Evolutionary conservation across 225 moss, liverwort and hornwort genomes (phyloP), one percentile per base, ranked within the genome.

Genomic region (Pseudisothecium myosuroides): DNA sequence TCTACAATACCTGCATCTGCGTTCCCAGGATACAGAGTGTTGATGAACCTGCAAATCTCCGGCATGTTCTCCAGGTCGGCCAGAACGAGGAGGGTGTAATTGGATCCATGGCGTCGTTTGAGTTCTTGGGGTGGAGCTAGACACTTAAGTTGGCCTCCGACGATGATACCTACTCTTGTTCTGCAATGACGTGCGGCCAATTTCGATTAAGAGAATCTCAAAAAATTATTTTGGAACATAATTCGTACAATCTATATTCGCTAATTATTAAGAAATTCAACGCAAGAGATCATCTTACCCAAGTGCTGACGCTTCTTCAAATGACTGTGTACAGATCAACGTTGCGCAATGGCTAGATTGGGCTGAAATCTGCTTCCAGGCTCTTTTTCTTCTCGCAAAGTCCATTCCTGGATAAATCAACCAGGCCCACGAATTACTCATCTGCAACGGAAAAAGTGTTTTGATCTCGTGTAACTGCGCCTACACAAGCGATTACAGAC

Each of bases 301-400:
- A 73, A 97, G 94, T 52, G 94, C 95, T 91, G 95, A 95, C 75
- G 97, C 97, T 95, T 96, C 97, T 83, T 97, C 96, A 61, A 96
- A 96, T 50, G 96, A 96, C 80, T 97, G 96, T 55, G 96, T 96
- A 90, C 97, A 96, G 87, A 97, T 93, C 85, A 97, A 92, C 37
- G 95, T 95, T 68, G 95, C 93, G 83, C 95, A 94, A 59, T 96
- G 96, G 93, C 91, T 88, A 62, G 97, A 95, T 88, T 95, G 95
- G 50, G 93, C 91, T 79, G 89, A 93, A 88, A 97, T 93, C 77
- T 90, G 90, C 88, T 94, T 97, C 97, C 97, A 97, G 32, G 95
- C 95, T 92, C 90, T 92, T 88, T 91, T 90, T 87, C 95, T 95
- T 76, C 83, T 95, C 77, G 94, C 92, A 72, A 96, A 92, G 82